Conservation (phyloP, 2,329 filamentous ascomycete species). For the Ascosphaera acerosa region DNA sequence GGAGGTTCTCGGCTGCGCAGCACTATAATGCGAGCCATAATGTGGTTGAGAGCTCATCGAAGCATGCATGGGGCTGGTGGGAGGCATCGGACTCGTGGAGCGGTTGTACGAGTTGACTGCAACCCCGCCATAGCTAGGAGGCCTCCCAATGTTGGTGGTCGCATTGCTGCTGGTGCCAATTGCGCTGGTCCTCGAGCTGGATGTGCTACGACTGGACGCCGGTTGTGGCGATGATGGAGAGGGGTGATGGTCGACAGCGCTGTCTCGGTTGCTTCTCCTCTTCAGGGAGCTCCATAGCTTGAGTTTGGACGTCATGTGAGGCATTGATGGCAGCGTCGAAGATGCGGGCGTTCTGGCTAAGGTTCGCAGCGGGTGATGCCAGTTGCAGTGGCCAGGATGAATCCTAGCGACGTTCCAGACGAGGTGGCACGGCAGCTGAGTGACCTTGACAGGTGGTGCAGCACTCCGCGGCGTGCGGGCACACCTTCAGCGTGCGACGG, state of each 20-base stretch:
- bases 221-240: background rate
- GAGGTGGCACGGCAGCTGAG: no score
- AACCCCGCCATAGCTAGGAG: background rate
- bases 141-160: background rate
- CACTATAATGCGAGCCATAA: constrained; percentile 5
- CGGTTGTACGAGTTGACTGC: background rate
- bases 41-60: constrained; percentile 3
- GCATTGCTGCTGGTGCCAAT: background rate
- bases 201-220: background rate
- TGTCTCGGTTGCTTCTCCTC: background rate
- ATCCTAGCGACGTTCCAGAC: no score
- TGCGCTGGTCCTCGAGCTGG: background rate
- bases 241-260: background rate
- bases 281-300: constrained; percentile 9
- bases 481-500: no score
- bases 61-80: background rate
- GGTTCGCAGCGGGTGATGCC: no score
- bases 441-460: no score
- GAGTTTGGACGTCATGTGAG: no score
- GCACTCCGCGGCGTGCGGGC: no score
- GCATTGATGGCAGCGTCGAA: no score
- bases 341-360: no score
- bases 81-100: background rate
- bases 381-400: no score
- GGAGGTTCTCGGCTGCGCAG: no score